phyloP scores from a whole-genome alignment of 2,329 filamentous ascomycete genomes.

The Chaetothyriales sp. region DNA sequence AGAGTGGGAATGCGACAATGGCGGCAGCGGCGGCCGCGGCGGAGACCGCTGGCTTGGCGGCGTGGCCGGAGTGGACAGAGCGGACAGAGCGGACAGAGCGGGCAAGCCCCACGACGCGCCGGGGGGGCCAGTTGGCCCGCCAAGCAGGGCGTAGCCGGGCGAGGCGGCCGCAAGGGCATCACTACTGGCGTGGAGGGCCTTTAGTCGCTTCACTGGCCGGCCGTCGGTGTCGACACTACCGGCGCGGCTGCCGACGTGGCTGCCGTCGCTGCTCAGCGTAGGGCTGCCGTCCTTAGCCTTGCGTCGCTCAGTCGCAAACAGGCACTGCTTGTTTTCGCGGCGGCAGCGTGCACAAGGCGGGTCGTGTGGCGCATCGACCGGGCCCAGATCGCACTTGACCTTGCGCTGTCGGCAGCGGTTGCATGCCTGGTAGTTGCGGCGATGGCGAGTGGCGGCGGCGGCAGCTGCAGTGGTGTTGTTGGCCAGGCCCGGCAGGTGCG shows the following conservation, averaged over 20 bases:
- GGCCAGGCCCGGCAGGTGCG: background rate
- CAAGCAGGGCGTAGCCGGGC: background rate
- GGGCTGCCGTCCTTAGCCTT: conserved; percentile 62
- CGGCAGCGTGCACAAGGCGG: conserved; percentile 89
- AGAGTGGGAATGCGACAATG: background rate
- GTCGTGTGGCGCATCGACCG: conserved; percentile 81
- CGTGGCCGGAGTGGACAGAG: background rate
- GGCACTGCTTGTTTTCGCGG: conserved; percentile 91
- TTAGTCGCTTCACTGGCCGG: background rate
- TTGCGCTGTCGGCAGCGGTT: conserved; percentile 37
- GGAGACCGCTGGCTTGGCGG: background rate
- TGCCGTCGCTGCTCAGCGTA: conserved; percentile 28
- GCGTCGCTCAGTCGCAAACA: conserved; percentile 84
- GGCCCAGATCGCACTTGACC: conserved; percentile 33
- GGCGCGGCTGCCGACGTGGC: background rate
- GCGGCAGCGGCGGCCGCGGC: no score
- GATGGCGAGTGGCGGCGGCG: conserved; percentile 19
- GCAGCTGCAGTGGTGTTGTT: background rate
- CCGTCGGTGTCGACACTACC: background rate
- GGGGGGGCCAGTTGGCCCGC: background rate
- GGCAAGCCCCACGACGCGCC: background rate
- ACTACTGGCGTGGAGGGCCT: background rate
- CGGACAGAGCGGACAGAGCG: background rate
- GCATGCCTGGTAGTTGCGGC: conserved; percentile 37
- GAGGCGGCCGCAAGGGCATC: background rate